Percentiles rank a stretch among this genome's conserved stretches.
These are phyloP conservation scores for Xylariomycetidae sp. DNA, from an alignment of 2,329 filamentous ascomycete genomes.

Conservation along the genomic window DNA sequence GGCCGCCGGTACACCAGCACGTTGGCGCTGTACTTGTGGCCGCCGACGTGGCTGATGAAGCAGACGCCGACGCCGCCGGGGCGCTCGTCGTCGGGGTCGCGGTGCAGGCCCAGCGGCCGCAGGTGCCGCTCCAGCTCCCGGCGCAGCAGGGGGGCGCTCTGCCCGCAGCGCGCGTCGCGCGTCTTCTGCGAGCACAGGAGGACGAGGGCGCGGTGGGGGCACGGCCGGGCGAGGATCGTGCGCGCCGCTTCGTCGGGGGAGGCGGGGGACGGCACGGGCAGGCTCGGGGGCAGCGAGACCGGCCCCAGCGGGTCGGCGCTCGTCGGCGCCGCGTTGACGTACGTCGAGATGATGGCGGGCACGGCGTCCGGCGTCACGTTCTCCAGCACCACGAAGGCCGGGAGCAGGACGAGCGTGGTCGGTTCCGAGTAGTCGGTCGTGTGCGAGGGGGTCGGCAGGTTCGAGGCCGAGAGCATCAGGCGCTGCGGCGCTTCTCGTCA, in stretches of 20 bases:
- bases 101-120: slow-evolving; percentile 73
- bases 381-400: slow-evolving; percentile 75
- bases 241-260: slow-evolving; percentile 4
- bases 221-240: slow-evolving; percentile 48
- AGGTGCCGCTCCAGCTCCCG: slow-evolving; percentile 87
- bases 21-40: slow-evolving; percentile 94
- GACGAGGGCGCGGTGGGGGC: slow-evolving; percentile 79
- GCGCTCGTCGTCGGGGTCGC: slow-evolving; percentile 81
- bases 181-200: slow-evolving; percentile 91
- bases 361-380: slow-evolving; percentile 74
- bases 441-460: slow-evolving; percentile 75
- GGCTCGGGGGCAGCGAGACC: slow-evolving; percentile 30
- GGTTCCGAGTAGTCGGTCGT: slow-evolving; percentile 57
- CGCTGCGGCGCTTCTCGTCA: slow-evolving; percentile 46
- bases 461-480: slow-evolving; percentile 86
- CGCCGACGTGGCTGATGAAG: slow-evolving; percentile 93
- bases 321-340: slow-evolving; percentile 68
- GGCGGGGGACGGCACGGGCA: slow-evolving; percentile 21
- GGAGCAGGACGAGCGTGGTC: slow-evolving; percentile 77
- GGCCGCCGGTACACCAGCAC: slow-evolving; percentile 79
- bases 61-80: slow-evolving; percentile 92
- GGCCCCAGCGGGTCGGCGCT: slow-evolving; percentile 57
- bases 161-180: slow-evolving; percentile 90
- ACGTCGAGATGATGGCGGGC: slow-evolving; percentile 62
- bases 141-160: slow-evolving; percentile 83